Evolutionary conservation across 1,139 yeast genomes (phyloP), one percentile per base, ranked within the genome.

Genomic region (Pichia sp.): DNA sequence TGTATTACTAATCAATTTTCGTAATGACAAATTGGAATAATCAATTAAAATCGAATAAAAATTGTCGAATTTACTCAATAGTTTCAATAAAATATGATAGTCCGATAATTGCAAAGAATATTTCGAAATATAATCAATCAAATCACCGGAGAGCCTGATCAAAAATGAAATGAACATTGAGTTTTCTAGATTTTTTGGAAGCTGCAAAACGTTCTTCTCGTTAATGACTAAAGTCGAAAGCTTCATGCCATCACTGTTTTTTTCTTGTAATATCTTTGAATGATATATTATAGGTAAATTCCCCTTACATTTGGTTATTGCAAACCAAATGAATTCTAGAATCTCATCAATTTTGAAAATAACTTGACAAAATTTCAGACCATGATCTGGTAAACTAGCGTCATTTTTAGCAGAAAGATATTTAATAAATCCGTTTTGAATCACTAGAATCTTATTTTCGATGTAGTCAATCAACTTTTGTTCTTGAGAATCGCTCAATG

Each of bases 401-500:
- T 53, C 58, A 9, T 54, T 50, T 35, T 52, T 52, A 28, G 53
- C 38, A 3, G 80, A 72, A 49, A 81, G 70, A 42, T 79, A 70
- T 57, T 81, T 84, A 32, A 86, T 78, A 55, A 76, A 84, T 50
- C 67, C 71, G 40, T 94, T 66, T 53, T 83, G 88, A 3, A 85
- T 69, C 27, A 65, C 62, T 51, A 81, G 64, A 34, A 84, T 62
- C 49, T 72, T 65, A 5, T 70, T 75, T 56, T 86, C 95, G 11
- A 83, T 61, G 54, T 78, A 82, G 38, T 72, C 71, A 38, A 80
- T 64, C 44, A 85, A 67, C 52, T 73, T 73, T 47, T 82, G 75
- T 55, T 81, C 85, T 59, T 85, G 92, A 1, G 67, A 52, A 43
- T 60, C 58, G 31, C 10, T 0, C 68, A 63, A 5, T 68, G 55